A percentile compares a stretch with the other conserved stretches of the same genome.
phyloP scores from a whole-genome alignment of 2,329 filamentous ascomycete genomes.

The Cercospora beticola region DNA sequence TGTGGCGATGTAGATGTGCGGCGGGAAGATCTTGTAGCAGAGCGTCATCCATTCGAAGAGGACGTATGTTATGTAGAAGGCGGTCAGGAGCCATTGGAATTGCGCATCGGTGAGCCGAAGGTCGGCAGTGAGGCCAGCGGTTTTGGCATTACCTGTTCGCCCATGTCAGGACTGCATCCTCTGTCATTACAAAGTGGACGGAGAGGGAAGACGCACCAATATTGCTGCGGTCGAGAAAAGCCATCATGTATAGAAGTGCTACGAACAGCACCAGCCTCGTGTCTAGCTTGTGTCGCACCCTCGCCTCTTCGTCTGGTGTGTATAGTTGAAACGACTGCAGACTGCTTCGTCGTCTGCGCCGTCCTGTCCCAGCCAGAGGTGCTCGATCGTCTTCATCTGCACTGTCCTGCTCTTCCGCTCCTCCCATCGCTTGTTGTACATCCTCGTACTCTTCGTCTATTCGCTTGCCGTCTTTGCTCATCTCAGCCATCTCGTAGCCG shows the following conservation, averaged over 20 bases:
- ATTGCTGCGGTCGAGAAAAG: slow-evolving; percentile 86
- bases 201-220: slow-evolving; percentile 27
- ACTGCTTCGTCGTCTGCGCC: slow-evolving; percentile 23
- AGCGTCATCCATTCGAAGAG: slow-evolving; percentile 65
- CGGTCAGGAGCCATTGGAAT: slow-evolving; percentile 62
- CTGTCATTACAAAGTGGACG: neutral
- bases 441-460: slow-evolving; percentile 8
- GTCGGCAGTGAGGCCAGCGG: slow-evolving; percentile 58
- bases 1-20: slow-evolving; percentile 60
- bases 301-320: slow-evolving; percentile 63
- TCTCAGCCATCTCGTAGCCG: slow-evolving; percentile 30
- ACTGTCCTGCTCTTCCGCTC: slow-evolving; percentile 32
- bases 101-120: slow-evolving; percentile 55
- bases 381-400: slow-evolving; percentile 27
- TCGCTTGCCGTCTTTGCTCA: slow-evolving; percentile 26
- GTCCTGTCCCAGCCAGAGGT: slow-evolving; percentile 29
- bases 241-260: slow-evolving; percentile 77
- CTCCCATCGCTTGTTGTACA: neutral
- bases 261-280: slow-evolving; percentile 75
- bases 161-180: neutral
- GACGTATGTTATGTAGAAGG: slow-evolving; percentile 65
- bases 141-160: slow-evolving; percentile 57
- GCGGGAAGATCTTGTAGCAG: slow-evolving; percentile 57
- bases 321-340: slow-evolving; percentile 53
- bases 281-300: slow-evolving; percentile 65